Evolutionary conservation across 257 asterid species (phyloP), one percentile per base, ranked within the genome.

Genomic region (Cinchona pubescens): DNA sequence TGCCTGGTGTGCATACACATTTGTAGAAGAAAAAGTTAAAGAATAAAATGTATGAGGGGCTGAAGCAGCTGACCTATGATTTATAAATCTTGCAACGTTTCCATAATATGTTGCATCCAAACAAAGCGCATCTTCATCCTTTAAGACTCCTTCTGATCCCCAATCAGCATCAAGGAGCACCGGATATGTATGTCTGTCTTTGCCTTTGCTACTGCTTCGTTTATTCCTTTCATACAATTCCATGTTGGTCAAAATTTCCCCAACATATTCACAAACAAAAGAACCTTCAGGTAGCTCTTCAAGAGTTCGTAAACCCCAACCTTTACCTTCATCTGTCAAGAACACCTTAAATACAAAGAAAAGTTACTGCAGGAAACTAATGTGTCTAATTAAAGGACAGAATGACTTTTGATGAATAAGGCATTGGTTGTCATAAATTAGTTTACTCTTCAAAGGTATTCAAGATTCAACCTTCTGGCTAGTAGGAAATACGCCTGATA

Each of bases 241-340:
- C 65, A 77, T 72, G 45, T 85, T 85, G 53, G 88, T 85, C 59
- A 85, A 76, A 21, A 85, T 78, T 74, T 85, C 88, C 7, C 88
- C 88, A 49, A 82, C 80, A 78, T 82, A 85, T 74, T 85, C 86
- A 83, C 96, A 92, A 37, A 92, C 78, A 79, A 92, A 92, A 5
- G 96, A 85, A 65, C 96, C 97, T 73, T 82, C 67, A 51, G 94
- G 94, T 72, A 90, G 72, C 63, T 86, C 88, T 82, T 93, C 98
- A 32, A 93, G 93, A 2, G 93, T 63, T 68, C 96, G 83, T 18
- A 93, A 67, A 61, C 97, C 98, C 98, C 98, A 91, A 19, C 97
- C 97, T 84, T 93, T 93, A 49, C 87, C 92, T 55, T 77, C 83
- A 6, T 71, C 69, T 4, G 96, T 84, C 74, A 78, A 37, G 83